These are phyloP conservation scores for Ogataea parapolymorpha DNA, from an alignment of 805 yeast species.

Conservation along the genomic window DNA sequence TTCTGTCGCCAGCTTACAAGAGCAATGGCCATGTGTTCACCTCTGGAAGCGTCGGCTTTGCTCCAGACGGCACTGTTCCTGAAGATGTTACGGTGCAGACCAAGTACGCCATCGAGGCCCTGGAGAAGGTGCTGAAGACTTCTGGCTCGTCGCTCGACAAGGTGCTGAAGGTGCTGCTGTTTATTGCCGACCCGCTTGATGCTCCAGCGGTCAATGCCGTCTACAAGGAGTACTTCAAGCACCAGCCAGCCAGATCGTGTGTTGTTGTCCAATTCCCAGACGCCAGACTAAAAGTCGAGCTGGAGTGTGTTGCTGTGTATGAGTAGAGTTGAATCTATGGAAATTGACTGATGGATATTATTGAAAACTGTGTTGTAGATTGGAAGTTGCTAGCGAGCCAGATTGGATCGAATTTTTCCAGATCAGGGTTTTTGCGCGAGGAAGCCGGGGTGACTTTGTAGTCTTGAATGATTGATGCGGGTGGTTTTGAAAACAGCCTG, in stretches of 20 bases:
- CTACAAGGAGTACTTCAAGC: constrained; percentile 44
- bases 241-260: constrained; percentile 53
- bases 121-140: constrained; percentile 39
- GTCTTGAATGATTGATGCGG: too few species aligned
- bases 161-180: constrained; percentile 48
- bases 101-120: constrained; percentile 40
- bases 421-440: too few species aligned
- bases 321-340: not conserved
- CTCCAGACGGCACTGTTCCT: constrained; percentile 26
- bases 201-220: constrained; percentile 43
- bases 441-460: too few species aligned
- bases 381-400: not conserved
- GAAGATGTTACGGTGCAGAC: constrained; percentile 47
- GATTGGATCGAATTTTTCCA: too few species aligned
- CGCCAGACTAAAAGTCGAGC: constrained; percentile 46
- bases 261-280: constrained; percentile 51
- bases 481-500: too few species aligned
- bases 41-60: constrained; percentile 46
- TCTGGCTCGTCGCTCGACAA: constrained; percentile 45
- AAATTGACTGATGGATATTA: too few species aligned
- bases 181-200: constrained; percentile 42
- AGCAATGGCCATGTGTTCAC: constrained; percentile 44
- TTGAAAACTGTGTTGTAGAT: not conserved
- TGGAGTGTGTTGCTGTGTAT: constrained; percentile 41
- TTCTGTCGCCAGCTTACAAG: constrained; percentile 41